These are phyloP conservation scores for Sugiyamaella mastotermitis DNA, from an alignment of 805 yeast genomes.

Conservation along the genomic window DNA sequence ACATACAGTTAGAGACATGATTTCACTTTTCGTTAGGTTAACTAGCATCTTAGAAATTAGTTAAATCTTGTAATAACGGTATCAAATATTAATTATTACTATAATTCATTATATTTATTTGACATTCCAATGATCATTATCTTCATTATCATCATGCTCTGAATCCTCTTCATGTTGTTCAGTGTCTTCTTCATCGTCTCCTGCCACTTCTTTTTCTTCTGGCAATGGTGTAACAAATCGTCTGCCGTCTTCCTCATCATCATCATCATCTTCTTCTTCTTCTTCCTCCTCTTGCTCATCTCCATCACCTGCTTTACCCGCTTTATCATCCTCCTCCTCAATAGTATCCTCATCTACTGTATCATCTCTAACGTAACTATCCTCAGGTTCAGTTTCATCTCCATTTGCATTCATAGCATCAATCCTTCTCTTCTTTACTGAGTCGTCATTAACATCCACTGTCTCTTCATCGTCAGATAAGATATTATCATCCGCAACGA, in stretches of 20 bases:
- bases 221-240: conserved; percentile 10
- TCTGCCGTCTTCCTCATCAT: conserved; percentile 2
- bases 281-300: conserved; percentile 1
- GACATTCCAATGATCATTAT: too few species aligned
- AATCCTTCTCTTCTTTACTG: background rate
- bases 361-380: background rate
- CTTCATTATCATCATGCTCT: conserved; percentile 9
- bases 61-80: too few species aligned
- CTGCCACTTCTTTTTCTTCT: conserved; percentile 12
- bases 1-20: too few species aligned
- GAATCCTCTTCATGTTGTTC: conserved; percentile 3
- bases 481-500: conserved; percentile 6
- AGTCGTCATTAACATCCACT: conserved; percentile 3
- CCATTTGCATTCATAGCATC: conserved; percentile 16
- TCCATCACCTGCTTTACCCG: background rate
- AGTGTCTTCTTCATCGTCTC: conserved; percentile 10
- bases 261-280: conserved; percentile 6
- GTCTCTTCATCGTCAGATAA: conserved; percentile 14
- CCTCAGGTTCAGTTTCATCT: conserved; percentile 15
- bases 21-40: too few species aligned
- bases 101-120: too few species aligned
- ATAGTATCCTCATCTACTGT: background rate
- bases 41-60: too few species aligned
- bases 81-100: too few species aligned
- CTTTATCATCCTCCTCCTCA: conserved; percentile 1